Evolutionary conservation across 345 rosid genomes (phyloP).

Genomic region (Rhodamnia argentea): DNA sequence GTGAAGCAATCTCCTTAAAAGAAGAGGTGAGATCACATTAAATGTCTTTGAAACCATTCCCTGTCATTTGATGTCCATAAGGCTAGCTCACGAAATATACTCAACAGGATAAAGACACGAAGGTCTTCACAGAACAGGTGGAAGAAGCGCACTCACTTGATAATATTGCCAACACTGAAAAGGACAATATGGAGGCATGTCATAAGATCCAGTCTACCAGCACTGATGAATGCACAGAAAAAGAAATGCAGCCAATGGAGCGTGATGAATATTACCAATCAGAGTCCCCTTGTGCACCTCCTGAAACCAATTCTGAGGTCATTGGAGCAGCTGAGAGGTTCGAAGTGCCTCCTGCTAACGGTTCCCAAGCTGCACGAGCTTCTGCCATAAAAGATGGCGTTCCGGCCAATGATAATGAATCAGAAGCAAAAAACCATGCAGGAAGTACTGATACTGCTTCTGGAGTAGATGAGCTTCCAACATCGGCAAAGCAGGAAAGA

Average conservation of each 20-base stretch:
- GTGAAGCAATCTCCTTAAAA: not conserved
- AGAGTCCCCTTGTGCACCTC: not conserved
- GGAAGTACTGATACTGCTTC: slow-evolving; percentile 3
- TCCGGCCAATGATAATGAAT: not conserved
- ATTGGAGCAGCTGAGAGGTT: slow-evolving; percentile 6
- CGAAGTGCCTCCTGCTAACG: not conserved
- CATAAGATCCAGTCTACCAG: not conserved
- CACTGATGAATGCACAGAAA: not conserved
- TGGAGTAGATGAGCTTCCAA: slow-evolving; percentile 4
- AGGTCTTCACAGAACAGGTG: not conserved
- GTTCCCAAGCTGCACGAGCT: not conserved
- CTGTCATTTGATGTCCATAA: not conserved
- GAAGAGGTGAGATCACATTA: not conserved
- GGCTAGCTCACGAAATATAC: not conserved
- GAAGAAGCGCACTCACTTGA: slow-evolving; percentile 8
- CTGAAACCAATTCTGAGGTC: not conserved
- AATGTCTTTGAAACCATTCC: not conserved
- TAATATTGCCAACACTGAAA: not conserved
- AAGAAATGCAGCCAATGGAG: not conserved
- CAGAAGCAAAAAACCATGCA: slow-evolving; percentile 8
- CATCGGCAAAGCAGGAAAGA: not conserved
- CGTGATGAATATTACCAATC: not conserved
- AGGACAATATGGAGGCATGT: slow-evolving; percentile 5
- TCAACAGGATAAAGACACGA: not conserved
- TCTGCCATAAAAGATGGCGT: slow-evolving; percentile 2